Evolutionary conservation across 2,329 filamentous ascomycete species (phyloP).

Genomic region (Monosporascus sp.): DNA sequence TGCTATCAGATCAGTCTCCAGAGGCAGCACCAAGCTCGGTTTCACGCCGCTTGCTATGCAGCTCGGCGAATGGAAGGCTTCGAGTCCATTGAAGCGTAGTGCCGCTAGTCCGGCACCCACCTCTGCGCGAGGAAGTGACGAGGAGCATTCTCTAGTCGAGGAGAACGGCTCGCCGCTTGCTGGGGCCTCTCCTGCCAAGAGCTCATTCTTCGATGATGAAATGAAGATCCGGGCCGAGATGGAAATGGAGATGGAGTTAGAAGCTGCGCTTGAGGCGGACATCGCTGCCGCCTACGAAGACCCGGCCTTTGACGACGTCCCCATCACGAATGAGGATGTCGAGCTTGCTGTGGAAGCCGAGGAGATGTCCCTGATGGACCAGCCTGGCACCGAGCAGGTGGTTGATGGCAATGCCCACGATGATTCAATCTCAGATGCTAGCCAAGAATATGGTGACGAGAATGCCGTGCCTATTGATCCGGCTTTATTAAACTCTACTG

Average conservation of each 20-base stretch:
- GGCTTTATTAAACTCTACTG: constrained; percentile 29
- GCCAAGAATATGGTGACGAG: constrained; percentile 64
- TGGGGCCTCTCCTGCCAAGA: constrained; percentile 36
- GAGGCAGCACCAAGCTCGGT: constrained; percentile 36
- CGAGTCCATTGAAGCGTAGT: constrained; percentile 45
- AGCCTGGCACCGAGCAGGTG: constrained; percentile 33
- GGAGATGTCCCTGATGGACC: constrained; percentile 53
- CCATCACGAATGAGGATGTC: constrained; percentile 51
- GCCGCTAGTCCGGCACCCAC: constrained; percentile 22
- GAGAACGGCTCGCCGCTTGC: constrained; percentile 16
- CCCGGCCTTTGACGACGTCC: constrained; percentile 41
- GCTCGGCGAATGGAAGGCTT: constrained; percentile 58
- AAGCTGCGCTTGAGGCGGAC: constrained; percentile 29
- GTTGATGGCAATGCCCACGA: constrained; percentile 33
- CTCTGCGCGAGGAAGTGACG: constrained; percentile 12
- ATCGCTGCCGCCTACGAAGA: constrained; percentile 30
- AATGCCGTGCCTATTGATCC: constrained; percentile 56
- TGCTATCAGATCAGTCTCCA: constrained; percentile 25
- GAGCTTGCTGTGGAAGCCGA: constrained; percentile 54
- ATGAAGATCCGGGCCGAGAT: constrained; percentile 41
- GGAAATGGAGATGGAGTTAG: constrained; percentile 30
- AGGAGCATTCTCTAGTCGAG: constrained; percentile 22
- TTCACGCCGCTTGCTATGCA: constrained; percentile 62
- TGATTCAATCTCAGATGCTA: constrained; percentile 53
- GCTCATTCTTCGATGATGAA: constrained; percentile 58